phyloP scores from a whole-genome alignment of 768 basidiomycete genomes.

The Podaxis sp. region DNA sequence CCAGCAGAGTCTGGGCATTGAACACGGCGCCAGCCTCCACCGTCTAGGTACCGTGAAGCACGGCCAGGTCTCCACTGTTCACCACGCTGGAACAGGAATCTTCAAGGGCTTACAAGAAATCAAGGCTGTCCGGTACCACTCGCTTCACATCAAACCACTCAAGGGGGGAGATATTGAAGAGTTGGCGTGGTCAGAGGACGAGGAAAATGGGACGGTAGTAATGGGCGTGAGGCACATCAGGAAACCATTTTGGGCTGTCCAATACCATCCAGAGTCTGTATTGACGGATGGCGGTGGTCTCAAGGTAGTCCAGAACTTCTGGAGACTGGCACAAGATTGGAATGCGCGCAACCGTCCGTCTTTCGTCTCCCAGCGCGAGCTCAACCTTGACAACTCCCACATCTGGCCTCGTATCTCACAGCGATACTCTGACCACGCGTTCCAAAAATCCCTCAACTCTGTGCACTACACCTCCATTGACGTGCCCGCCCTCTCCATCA shows the following conservation, averaged over 20 bases:
- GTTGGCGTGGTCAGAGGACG: slow-evolving; percentile 73
- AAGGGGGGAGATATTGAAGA: slow-evolving; percentile 53
- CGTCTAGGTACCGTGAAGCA: slow-evolving; percentile 36
- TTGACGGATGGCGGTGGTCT: slow-evolving; percentile 67
- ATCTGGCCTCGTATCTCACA: slow-evolving; percentile 53
- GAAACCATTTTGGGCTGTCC: slow-evolving; percentile 83
- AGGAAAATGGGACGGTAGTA: slow-evolving; percentile 65
- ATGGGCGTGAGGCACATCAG: slow-evolving; percentile 70
- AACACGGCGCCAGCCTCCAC: slow-evolving; percentile 59
- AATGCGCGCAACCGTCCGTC: slow-evolving; percentile 31
- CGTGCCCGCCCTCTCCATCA: slow-evolving; percentile 40
- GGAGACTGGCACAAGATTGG: slow-evolving; percentile 69
- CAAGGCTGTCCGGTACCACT: slow-evolving; percentile 77
- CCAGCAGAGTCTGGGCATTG: slow-evolving; percentile 71
- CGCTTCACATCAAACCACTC: slow-evolving; percentile 60
- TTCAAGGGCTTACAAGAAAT: slow-evolving; percentile 57
- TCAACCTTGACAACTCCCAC: slow-evolving; percentile 37
- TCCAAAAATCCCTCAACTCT: slow-evolving; percentile 23
- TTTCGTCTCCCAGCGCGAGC: slow-evolving; percentile 41
- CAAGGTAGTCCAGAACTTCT: slow-evolving; percentile 76
- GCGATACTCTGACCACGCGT: slow-evolving; percentile 23
- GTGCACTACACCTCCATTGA: slow-evolving; percentile 37
- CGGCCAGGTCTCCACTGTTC: slow-evolving; percentile 58
- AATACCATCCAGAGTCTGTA: slow-evolving; percentile 87
- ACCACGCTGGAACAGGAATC: slow-evolving; percentile 57